Percentiles rank a stretch among this genome's conserved stretches.
Conservation (phyloP, 192 early-diverging fungal species). For the Coemansia sp. region DNA sequence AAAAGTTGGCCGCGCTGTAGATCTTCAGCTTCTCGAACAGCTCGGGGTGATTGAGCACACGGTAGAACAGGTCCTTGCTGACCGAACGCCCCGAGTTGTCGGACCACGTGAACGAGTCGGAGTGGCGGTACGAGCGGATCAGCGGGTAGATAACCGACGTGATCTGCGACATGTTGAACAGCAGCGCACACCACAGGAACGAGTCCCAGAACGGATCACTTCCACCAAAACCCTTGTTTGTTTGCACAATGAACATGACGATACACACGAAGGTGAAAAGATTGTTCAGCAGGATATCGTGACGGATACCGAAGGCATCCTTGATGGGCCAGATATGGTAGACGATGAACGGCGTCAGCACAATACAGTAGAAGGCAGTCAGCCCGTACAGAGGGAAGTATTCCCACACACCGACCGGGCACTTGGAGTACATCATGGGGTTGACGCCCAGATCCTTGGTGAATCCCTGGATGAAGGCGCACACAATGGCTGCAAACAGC, state of each 20-base stretch:
- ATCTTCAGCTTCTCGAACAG: conserved; percentile 52
- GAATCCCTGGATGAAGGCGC: conserved; percentile 47
- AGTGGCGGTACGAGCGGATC: conserved; percentile 47
- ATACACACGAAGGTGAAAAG: conserved; percentile 52
- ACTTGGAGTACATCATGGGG: conserved; percentile 44
- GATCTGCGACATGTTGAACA: conserved; percentile 55
- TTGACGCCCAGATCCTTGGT: conserved; percentile 47
- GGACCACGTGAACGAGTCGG: conserved; percentile 44
- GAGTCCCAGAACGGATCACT: conserved; percentile 53
- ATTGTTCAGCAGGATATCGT: conserved; percentile 54
- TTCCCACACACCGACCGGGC: conserved; percentile 54
- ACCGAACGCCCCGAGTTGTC: conserved; percentile 35
- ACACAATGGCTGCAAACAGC: conserved; percentile 37
- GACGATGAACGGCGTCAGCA: conserved; percentile 49
- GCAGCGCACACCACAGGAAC: conserved; percentile 48
- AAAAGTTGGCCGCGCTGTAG: conserved; percentile 54
- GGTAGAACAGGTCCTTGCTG: conserved; percentile 53
- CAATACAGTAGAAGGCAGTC: conserved; percentile 42
- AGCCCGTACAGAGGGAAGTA: conserved; percentile 53
- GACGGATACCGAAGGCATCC: conserved; percentile 51
- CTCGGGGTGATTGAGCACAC: conserved; percentile 52
- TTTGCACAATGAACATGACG: conserved; percentile 55
- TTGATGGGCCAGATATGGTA: conserved; percentile 56
- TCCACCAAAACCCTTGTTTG: conserved; percentile 43
- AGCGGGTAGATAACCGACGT: conserved; percentile 53